phyloP scores from a whole-genome alignment of 768 basidiomycete genomes.

The Tylopilus balloui region DNA sequence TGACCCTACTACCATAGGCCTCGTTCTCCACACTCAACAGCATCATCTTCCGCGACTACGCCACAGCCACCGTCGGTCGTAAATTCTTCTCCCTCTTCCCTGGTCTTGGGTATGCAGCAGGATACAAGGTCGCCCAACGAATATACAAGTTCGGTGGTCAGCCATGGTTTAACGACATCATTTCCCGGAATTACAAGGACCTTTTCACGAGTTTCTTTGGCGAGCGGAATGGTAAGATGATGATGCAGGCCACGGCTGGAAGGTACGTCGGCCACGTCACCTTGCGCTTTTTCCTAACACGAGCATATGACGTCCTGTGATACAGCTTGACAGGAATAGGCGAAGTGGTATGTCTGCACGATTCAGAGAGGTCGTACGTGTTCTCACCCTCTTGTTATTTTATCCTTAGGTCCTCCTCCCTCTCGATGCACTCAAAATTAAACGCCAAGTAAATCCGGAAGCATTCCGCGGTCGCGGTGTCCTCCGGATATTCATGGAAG shows the following conservation, averaged over 20 bases:
- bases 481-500: slow-evolving; percentile 85
- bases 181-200: slow-evolving; percentile 77
- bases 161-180: slow-evolving; percentile 94
- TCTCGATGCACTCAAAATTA: slow-evolving; percentile 95
- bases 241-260: slow-evolving; percentile 93
- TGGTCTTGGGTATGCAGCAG: slow-evolving; percentile 95
- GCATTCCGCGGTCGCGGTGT: slow-evolving; percentile 94
- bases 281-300: neutral
- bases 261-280: slow-evolving; percentile 47
- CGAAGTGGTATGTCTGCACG: slow-evolving; percentile 72
- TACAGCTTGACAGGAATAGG: slow-evolving; percentile 74
- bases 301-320: slow-evolving; percentile 1
- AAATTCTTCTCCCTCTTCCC: slow-evolving; percentile 94
- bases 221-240: slow-evolving; percentile 91
- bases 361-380: neutral
- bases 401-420: slow-evolving; percentile 76
- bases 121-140: slow-evolving; percentile 93
- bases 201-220: slow-evolving; percentile 82
- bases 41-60: slow-evolving; percentile 86
- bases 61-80: slow-evolving; percentile 56
- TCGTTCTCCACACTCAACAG: slow-evolving; percentile 57
- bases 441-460: slow-evolving; percentile 97
- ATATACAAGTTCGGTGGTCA: slow-evolving; percentile 99
- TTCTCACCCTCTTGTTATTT: neutral
- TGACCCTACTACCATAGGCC: slow-evolving; percentile 40